phyloP scores from a whole-genome alignment of 768 basidiomycete species.

The Suillus americanus region DNA sequence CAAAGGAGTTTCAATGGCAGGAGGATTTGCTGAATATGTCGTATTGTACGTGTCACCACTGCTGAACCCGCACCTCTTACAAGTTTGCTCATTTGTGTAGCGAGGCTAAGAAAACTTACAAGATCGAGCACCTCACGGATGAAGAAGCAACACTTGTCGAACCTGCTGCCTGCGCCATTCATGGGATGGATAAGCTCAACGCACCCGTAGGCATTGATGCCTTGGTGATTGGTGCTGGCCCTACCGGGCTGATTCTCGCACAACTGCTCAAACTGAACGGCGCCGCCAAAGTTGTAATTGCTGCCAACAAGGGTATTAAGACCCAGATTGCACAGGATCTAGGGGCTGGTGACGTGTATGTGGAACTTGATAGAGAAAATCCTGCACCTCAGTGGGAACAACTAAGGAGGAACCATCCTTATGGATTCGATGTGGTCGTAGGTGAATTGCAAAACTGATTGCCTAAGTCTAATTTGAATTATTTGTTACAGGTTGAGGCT shows the following conservation, averaged over 20 bases:
- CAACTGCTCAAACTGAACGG: constrained; percentile 37
- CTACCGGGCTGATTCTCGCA: constrained; percentile 42
- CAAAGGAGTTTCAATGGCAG: constrained; percentile 36
- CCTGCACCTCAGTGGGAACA: constrained; percentile 39
- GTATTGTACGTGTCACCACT: constrained; percentile 32
- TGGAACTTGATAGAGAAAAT: constrained; percentile 38
- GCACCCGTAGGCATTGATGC: constrained; percentile 40
- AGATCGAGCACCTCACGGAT: constrained; percentile 41
- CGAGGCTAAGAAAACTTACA: constrained; percentile 39
- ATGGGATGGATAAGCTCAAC: constrained; percentile 44
- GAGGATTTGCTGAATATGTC: constrained; percentile 44
- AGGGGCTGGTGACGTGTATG: constrained; percentile 38
- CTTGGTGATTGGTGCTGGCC: constrained; percentile 42
- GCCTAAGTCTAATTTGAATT: neutral
- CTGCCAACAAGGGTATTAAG: constrained; percentile 42
- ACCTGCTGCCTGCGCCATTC: constrained; percentile 43
- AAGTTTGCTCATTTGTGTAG: neutral
- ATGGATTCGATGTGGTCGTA: constrained; percentile 45
- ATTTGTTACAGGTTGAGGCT: constrained; percentile 33
- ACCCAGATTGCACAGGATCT: constrained; percentile 41
- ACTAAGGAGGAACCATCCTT: constrained; percentile 40
- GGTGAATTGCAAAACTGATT: constrained; percentile 1
- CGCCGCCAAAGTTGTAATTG: constrained; percentile 21
- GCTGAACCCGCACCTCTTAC: neutral
- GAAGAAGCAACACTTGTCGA: constrained; percentile 43